Base-by-base conservation (phyloP, 257 asterid species). In the Agastache rugosa region DNA sequence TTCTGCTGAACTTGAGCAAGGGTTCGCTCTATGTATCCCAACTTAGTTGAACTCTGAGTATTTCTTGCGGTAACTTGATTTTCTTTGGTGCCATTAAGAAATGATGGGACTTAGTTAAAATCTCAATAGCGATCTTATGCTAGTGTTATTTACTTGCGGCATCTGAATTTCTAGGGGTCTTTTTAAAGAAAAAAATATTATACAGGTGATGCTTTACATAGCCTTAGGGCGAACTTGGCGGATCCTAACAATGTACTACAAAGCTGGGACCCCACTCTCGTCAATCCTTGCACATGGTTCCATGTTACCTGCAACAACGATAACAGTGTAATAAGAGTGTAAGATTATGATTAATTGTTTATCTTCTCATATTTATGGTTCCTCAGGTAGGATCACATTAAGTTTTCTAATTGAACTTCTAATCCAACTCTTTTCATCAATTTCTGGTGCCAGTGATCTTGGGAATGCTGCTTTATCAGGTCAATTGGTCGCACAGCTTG, bases 251-350 rank as follows among this genome's bases (percentile, higher is more conserved):
- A 90, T 77, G 99, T 94, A 71, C 71, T 94, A 34, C 99, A 94
- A 78, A 94, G 99, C 87, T 94, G 99, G 99, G 99, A 94, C 75
- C 98, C 99, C 19, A 92, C 99, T 56, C 97, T 94, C 75, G 99
- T 94, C 85, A 94, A 94, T 75, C 99, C 99, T 11, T 94, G 99
- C 77, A 92, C 99, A 77, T 94, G 99, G 99, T 94, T 94, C 81
- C 99, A 94, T 78, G 99, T 94, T 67, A 94, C 99, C 54, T 94
- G 99, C 89, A 90, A 94, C 89, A 92, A 90, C 54, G 99, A 92
- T 72, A 94, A 94, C 89, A 92, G 97, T 75, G 99, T 94, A 42
- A 92, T 94, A 74, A 77, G 99, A 89, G 99, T 94, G 99, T 94
- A 85, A 85, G 97, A 56, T 76, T 76, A 63, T 41, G 31, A 31